phyloP scores from a whole-genome alignment of 2,329 filamentous ascomycete genomes.

The Penicillium sp. region DNA sequence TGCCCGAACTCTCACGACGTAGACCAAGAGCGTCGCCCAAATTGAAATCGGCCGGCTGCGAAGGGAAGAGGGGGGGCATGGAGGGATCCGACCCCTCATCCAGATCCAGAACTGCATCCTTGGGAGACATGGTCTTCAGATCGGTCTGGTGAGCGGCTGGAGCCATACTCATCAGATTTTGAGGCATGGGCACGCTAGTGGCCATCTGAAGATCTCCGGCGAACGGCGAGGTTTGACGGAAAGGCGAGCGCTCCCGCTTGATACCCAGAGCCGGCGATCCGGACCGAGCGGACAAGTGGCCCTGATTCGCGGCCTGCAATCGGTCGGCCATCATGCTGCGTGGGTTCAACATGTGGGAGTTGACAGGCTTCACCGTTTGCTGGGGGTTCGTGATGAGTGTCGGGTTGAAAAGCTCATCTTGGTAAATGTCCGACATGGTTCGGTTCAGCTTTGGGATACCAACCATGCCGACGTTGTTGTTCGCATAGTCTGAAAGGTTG shows the following conservation, averaged over 20 bases:
- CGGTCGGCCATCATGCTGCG: constrained; percentile 65
- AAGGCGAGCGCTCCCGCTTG: constrained; percentile 70
- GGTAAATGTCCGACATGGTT: constrained; percentile 78
- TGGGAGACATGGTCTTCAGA: constrained; percentile 87
- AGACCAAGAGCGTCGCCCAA: constrained; percentile 35
- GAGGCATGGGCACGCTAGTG: constrained; percentile 30
- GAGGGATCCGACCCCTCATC: constrained; percentile 63
- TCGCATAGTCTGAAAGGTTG: constrained; percentile 51
- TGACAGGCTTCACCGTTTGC: constrained; percentile 30
- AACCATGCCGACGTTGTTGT: constrained; percentile 30
- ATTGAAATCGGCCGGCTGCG: constrained; percentile 51
- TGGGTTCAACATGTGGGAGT: constrained; percentile 42
- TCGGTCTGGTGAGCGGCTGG: constrained; percentile 33
- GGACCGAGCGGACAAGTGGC: constrained; percentile 59
- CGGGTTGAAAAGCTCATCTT: constrained; percentile 73
- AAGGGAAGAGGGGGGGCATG: constrained; percentile 65
- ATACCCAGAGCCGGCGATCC: constrained; percentile 49
- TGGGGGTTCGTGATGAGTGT: constrained; percentile 35
- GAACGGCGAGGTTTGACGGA: constrained; percentile 64
- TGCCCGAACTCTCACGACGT: constrained; percentile 32
- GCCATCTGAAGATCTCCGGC: constrained; percentile 46
- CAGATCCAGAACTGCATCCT: constrained; percentile 84
- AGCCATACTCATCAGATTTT: constrained; percentile 27
- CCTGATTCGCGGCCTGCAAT: constrained; percentile 71
- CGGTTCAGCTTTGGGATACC: constrained; percentile 70